Evolutionary conservation across 495 filamentous ascomycete species (phyloP).

Genomic region (Daldinia grandis): DNA sequence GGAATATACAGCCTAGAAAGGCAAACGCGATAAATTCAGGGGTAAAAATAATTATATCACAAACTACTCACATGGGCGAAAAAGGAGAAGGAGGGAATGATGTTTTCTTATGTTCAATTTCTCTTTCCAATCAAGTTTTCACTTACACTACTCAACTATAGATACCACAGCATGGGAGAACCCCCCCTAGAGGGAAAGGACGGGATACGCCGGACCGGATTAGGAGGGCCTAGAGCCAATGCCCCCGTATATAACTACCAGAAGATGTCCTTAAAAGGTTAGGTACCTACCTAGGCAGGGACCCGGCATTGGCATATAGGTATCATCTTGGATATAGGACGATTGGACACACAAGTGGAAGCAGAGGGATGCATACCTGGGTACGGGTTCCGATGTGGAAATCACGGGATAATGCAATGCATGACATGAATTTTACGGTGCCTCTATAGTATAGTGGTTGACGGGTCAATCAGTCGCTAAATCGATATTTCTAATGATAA

Average conservation of each 20-base stretch:
- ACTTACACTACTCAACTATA: background rate
- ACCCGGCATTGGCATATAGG: background rate
- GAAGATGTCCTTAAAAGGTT: background rate
- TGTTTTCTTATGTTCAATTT: background rate
- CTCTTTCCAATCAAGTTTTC: background rate
- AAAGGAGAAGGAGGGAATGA: background rate
- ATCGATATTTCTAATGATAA: conserved; percentile 26
- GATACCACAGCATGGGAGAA: background rate
- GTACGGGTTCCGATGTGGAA: background rate
- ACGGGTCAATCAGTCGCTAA: conserved; percentile 28
- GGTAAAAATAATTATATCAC: background rate
- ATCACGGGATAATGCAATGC: background rate
- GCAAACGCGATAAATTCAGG: background rate
- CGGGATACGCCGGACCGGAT: background rate
- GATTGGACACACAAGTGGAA: background rate
- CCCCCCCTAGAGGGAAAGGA: background rate
- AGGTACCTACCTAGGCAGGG: background rate
- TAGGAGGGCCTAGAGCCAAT: background rate
- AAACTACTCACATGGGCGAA: background rate
- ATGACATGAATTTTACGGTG: background rate
- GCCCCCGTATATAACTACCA: background rate
- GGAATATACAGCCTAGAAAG: background rate
- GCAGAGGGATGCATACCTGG: background rate
- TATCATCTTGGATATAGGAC: background rate
- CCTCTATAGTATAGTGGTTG: conserved; percentile 6